Conservation (phyloP, 176 grass and related monocot species). For the Eleusine coracana region DNA sequence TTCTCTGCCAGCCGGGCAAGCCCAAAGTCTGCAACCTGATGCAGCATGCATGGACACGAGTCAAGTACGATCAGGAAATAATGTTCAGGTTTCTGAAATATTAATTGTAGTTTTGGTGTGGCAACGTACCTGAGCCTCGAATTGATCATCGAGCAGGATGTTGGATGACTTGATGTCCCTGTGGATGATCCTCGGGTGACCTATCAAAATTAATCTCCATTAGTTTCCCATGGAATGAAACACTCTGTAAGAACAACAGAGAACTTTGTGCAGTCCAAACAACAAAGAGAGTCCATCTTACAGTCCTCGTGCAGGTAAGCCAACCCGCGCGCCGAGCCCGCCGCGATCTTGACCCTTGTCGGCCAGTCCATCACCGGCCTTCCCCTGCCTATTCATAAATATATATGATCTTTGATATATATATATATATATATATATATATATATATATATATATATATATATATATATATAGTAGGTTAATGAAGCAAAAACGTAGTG, state of each 20-base stretch:
- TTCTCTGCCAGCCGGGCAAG: slow-evolving; percentile 75
- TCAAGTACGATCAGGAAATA: neutral
- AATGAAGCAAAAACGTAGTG: neutral
- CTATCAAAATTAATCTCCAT: slow-evolving; percentile 30
- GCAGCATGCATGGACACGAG: neutral
- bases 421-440: too few relatives aligned
- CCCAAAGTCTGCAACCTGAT: slow-evolving; percentile 81
- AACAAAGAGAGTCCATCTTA: slow-evolving; percentile 38
- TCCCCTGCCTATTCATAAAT: slow-evolving; percentile 45
- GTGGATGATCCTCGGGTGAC: slow-evolving; percentile 94
- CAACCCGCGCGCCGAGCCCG: slow-evolving; percentile 71
- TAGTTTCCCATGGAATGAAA: neutral
- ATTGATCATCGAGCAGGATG: slow-evolving; percentile 83
- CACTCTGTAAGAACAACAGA: neutral
- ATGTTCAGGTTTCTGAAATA: neutral
- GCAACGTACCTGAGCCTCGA: slow-evolving; percentile 81
- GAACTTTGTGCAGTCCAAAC: neutral
- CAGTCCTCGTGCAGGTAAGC: slow-evolving; percentile 96
- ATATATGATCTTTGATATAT: too few relatives aligned
- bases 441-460: too few relatives aligned
- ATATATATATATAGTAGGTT: too few relatives aligned
- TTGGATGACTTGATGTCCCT: slow-evolving; percentile 98
- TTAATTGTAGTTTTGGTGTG: neutral
- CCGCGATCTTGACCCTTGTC: slow-evolving; percentile 82
- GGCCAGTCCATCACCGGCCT: slow-evolving; percentile 73